phyloP scores from a whole-genome alignment of 805 yeast species.

The Candida sonorensis region DNA sequence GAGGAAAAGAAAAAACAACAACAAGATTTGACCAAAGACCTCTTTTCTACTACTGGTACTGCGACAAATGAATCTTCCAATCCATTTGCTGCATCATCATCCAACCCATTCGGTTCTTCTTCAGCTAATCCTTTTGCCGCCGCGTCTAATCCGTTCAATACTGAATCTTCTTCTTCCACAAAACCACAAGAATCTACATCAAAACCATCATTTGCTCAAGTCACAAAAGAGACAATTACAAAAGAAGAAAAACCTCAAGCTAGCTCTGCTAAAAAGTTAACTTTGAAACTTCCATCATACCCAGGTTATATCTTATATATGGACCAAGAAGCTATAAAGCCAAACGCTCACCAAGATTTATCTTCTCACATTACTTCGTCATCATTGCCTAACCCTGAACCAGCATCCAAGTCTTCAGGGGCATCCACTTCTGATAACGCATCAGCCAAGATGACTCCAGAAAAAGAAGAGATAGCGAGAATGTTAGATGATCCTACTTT shows the following conservation, averaged over 20 bases:
- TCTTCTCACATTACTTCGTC: constrained; percentile 30
- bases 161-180: no score
- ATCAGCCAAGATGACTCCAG: constrained; percentile 27
- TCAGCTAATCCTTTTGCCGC: constrained; percentile 10
- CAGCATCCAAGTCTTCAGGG: constrained; percentile 3
- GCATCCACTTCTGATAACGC: no score
- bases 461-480: constrained; percentile 42
- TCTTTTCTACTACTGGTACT: constrained; percentile 15
- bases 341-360: constrained; percentile 35
- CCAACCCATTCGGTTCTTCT: constrained; percentile 16
- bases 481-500: constrained; percentile 71
- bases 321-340: constrained; percentile 60
- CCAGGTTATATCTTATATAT: constrained; percentile 67
- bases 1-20: constrained; percentile 35
- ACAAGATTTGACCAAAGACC: constrained; percentile 29
- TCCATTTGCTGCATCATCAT: constrained; percentile 14
- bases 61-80: constrained; percentile 16
- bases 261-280: constrained; percentile 3
- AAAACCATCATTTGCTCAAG: constrained; percentile 16
- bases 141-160: constrained; percentile 8
- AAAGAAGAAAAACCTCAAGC: constrained; percentile 17
- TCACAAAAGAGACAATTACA: constrained; percentile 10
- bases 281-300: constrained; percentile 38
- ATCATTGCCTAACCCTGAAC: constrained; percentile 22
- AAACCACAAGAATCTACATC: constrained; percentile 1